phyloP scores from a whole-genome alignment of 108 stramenopile species.

The Bacterosira constricta region DNA sequence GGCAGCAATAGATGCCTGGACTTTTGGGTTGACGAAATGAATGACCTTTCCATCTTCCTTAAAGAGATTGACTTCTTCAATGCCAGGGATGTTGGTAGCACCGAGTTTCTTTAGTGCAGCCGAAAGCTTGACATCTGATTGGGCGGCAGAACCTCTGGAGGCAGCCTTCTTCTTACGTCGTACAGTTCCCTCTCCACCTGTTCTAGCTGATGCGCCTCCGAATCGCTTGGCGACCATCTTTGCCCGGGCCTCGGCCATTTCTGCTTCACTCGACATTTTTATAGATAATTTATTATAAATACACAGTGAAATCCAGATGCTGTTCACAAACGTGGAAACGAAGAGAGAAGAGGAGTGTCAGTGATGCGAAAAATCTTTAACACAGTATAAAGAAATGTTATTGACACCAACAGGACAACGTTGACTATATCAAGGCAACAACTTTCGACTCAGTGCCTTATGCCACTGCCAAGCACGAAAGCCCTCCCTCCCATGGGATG shows the following conservation, averaged over 20 bases:
- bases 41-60: conserved; percentile 97
- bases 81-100: conserved; percentile 96
- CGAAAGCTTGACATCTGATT: conserved; percentile 94
- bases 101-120: conserved; percentile 95
- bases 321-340: neutral
- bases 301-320: neutral
- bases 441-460: no score
- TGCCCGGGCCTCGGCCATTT: conserved; percentile 82
- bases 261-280: conserved; percentile 69
- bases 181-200: conserved; percentile 92
- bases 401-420: no score
- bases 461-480: no score
- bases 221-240: conserved; percentile 94
- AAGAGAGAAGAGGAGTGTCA: neutral
- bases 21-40: conserved; percentile 95
- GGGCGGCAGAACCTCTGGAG: conserved; percentile 76
- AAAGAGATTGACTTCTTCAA: conserved; percentile 99
- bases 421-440: no score
- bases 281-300: neutral
- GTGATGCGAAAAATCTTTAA: no score
- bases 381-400: no score
- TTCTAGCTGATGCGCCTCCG: conserved; percentile 78
- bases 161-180: conserved; percentile 96
- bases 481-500: no score
- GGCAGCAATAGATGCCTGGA: conserved; percentile 94